Evolutionary conservation across 352 stramenopile species (phyloP).

Genomic region (Globisporangium parvum): DNA sequence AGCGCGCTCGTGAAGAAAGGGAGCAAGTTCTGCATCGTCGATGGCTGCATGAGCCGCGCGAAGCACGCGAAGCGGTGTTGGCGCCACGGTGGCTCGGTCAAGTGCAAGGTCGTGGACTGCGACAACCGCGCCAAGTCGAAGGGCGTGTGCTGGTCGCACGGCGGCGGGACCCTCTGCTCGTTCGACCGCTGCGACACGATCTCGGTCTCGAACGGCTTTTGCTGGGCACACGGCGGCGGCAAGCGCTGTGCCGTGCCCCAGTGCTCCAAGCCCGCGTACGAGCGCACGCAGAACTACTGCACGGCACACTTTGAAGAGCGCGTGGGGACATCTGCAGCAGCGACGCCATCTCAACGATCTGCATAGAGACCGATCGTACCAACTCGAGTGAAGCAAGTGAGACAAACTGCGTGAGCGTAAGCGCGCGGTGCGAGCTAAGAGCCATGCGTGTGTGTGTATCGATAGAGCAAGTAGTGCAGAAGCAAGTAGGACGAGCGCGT

Average conservation of each 20-base stretch:
- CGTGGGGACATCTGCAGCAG: too few relatives aligned
- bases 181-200: constrained; percentile 36
- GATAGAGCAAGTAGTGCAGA: too few relatives aligned
- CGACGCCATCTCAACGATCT: too few relatives aligned
- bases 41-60: constrained; percentile 42
- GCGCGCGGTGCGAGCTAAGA: too few relatives aligned
- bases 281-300: constrained; percentile 47
- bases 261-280: constrained; percentile 31
- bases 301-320: constrained; percentile 4
- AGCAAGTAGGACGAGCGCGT: too few relatives aligned
- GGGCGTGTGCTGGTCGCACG: constrained; percentile 58
- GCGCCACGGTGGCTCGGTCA: constrained; percentile 51
- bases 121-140: constrained; percentile 54
- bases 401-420: too few relatives aligned
- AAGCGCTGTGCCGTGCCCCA: constrained; percentile 17
- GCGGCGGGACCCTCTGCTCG: constrained; percentile 44
- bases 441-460: too few relatives aligned
- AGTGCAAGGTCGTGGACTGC: constrained; percentile 50
- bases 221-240: constrained; percentile 31
- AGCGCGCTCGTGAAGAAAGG: constrained; percentile 28
- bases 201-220: constrained; percentile 51
- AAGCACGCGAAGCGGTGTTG: constrained; percentile 48
- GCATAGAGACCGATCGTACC: too few relatives aligned
- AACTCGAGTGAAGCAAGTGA: too few relatives aligned
- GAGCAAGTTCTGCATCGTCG: constrained; percentile 50